Base-by-base conservation (phyloP, 441 rosid species). In the Adansonia rubrostipa region DNA sequence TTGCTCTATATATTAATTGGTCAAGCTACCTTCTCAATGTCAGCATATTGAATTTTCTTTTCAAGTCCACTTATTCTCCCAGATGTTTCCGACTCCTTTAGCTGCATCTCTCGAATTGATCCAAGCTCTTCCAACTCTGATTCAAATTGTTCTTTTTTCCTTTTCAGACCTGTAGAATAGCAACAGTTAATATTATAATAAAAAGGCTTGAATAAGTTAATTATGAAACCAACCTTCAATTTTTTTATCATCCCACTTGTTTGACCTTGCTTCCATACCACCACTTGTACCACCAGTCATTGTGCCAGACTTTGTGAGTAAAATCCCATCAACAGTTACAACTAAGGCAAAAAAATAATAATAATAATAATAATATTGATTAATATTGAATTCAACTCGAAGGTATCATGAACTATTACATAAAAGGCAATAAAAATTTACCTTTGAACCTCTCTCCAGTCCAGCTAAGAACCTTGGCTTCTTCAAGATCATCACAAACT, bases 221-320 rank as follows among this genome's bases (percentile, higher is more conserved):
- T 56, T 79, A 84, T 45, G 64, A 67, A 83, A 84, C 85, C 76
- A 82, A 89, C 98, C 98, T 87, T 97, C 98, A 77, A 97, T 87
- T 81, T 92, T 90, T 82, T 96, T 94, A 86, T 97, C 98, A 90
- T 97, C 98, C 99, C 99, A 97, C 83, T 97, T 92, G 70, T 89
- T 97, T 70, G 99, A 97, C 85, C 92, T 92, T 5, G 98, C 98
- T 89, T 97, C 99, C 98, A 97, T 95, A 82, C 98, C 98, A 79
- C 99, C 97, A 83, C 92, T 95, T 71, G 98, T 93, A 82, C 99
- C 99, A 85, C 99, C 99, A 85, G 98, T 97, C 99, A 97, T 97
- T 78, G 99, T 97, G 79, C 99, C 99, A 79, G 99, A 84, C 89
- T 91, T 97, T 48, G 99, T 88, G 57, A 97, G 98, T 56, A 97